Evolutionary conservation across 805 yeast genomes (phyloP).

Genomic region (Suhomyces vadensis): DNA sequence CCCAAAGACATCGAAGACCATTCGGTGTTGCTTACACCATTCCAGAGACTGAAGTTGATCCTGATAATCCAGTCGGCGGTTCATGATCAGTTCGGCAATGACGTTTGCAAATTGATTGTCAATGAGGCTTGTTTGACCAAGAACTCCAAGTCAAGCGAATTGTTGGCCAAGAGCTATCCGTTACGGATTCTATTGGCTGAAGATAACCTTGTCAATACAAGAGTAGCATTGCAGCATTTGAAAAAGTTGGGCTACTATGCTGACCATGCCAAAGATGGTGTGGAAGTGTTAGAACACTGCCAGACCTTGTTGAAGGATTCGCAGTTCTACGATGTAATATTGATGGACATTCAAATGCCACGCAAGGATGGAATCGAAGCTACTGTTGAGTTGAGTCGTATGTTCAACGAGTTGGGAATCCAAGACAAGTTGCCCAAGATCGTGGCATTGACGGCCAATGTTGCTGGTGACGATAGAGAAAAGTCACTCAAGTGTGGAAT

Average conservation of each 20-base stretch:
- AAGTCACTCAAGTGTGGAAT: conserved; percentile 51
- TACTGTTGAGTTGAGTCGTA: conserved; percentile 37
- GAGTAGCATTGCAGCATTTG: conserved; percentile 51
- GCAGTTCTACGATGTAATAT: conserved; percentile 48
- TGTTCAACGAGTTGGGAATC: conserved; percentile 24
- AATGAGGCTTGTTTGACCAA: background rate
- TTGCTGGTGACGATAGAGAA: conserved; percentile 53
- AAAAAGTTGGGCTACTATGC: conserved; percentile 51
- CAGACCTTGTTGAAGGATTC: conserved; percentile 25
- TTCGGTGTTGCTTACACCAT: conserved; percentile 30
- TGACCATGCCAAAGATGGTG: conserved; percentile 54
- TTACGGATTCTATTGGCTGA: conserved; percentile 54
- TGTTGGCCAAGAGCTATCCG: conserved; percentile 29
- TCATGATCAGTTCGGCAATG: background rate
- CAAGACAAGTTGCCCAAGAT: conserved; percentile 33
- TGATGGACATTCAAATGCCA: conserved; percentile 61
- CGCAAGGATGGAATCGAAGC: conserved; percentile 58
- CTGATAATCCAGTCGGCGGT: conserved; percentile 5
- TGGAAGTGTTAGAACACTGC: conserved; percentile 42
- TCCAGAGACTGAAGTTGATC: conserved; percentile 26
- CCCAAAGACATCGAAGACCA: conserved; percentile 23
- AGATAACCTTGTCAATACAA: conserved; percentile 52
- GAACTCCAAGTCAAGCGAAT: background rate
- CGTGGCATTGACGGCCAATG: conserved; percentile 53
- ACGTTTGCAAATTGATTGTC: background rate